Percentiles rank a stretch among this genome's conserved stretches.
Conservation (phyloP, 768 basidiomycete genomes). For the Mrakia frigida region DNA sequence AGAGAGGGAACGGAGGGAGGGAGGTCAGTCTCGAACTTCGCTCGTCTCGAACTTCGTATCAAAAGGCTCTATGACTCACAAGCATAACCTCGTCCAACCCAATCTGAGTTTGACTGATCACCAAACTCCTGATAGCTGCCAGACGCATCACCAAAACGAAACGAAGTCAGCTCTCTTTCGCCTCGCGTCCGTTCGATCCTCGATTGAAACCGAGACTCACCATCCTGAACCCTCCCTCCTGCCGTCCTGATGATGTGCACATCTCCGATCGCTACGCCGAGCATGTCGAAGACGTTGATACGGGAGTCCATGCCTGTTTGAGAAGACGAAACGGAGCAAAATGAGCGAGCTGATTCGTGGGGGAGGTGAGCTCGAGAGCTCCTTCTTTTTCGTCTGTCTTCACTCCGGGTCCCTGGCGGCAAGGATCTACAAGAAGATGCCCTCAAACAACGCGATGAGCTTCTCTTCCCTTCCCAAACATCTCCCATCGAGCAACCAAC, state of each 20-base stretch:
- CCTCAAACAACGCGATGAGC: too few species aligned
- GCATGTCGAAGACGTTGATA: conserved; percentile 29
- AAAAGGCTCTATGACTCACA: conserved; percentile 16
- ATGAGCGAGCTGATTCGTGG: not conserved
- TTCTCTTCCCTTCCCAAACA: too few species aligned
- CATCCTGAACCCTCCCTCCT: conserved; percentile 32
- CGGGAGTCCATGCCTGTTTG: conserved; percentile 32
- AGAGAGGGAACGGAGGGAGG: not conserved
- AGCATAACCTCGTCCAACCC: conserved; percentile 34
- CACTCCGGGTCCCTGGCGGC: too few species aligned
- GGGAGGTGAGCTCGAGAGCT: not conserved
- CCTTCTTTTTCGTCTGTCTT: too few species aligned
- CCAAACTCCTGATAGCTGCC: conserved; percentile 29
- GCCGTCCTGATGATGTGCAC: conserved; percentile 31
- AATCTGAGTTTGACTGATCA: conserved; percentile 33
- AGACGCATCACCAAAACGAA: not conserved
- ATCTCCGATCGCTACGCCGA: conserved; percentile 27
- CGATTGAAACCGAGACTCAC: conserved; percentile 7
- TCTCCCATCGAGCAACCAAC: not conserved
- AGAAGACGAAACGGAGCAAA: not conserved
- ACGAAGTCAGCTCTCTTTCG: not conserved
- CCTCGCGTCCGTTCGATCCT: not conserved
- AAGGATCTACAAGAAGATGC: too few species aligned
- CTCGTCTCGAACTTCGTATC: too few species aligned
- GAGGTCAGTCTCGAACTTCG: not conserved